Base-by-base conservation (phyloP, 2,329 filamentous ascomycete species). In the Colletotrichum spaethianum region DNA sequence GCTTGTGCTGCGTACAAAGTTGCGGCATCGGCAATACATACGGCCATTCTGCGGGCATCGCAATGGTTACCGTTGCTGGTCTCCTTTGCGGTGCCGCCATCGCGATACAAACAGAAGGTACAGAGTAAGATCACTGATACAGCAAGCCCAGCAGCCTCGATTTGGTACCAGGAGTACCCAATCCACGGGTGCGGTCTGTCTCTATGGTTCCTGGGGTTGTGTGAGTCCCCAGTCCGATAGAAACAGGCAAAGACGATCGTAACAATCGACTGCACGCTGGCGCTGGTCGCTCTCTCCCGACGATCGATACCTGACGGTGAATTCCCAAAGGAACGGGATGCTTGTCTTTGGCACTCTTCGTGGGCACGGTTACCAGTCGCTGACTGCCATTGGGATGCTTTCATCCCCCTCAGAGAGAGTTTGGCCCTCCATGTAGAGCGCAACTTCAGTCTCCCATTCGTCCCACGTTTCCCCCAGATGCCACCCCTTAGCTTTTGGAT, bases 381-480 rank as follows among this genome's bases (percentile, higher is more conserved):
- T 26, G 44, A 20, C 7, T 26, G 44, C 26, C 7, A 38, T 63
- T 11, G 12, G 50, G 14, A 62, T n/a, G 53, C n/a, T n/a, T 26
- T 33, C 44, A 38, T 33, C 52, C 28, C 31, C 36, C 42, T n/a
- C 33, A 52, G n/a, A 36, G 48, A 63, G 23, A 18, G 18, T 16
- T 48, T 63, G 20, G n/a, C 16, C 48, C 44, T 63, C 44, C 60
- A 50, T 52, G 42, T 8, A 56, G 33, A 42, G 42, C 16, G 59
- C 56, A 60, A 36, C 46, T 52, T 26, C 18, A 36, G n/a, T 50
- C 23, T 63, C 44, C 20, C 48, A 48, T 56, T 48, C 53, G 48
- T 63, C 65, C 65, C 65, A 55, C 69, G 44, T 57, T 52, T 46
- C 50, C 53, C 65, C 70, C 70, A 59, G 69, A 70, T 70, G 59